Percentiles rank a stretch among this genome's conserved stretches.
Evolutionary conservation across 2,329 filamentous ascomycete genomes (phyloP).

Genomic region (Neopestalotiopsis rosae): DNA sequence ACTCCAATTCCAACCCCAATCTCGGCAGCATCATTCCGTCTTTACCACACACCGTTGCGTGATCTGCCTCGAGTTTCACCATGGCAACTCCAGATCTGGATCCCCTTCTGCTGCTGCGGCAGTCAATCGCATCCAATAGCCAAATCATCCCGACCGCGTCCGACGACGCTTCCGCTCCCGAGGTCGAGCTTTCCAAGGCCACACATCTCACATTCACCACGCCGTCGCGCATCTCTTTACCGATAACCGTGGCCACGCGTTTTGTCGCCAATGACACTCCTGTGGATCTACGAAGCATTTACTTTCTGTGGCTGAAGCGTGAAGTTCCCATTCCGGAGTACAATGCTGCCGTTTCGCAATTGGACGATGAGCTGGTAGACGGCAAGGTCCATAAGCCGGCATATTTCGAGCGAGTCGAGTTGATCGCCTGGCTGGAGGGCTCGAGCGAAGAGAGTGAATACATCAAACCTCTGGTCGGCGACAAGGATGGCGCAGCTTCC

Average conservation of each 20-base stretch:
- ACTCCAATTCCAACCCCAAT: not conserved
- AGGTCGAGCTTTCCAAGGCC: slow-evolving; percentile 74
- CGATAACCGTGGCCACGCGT: slow-evolving; percentile 78
- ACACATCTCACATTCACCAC: slow-evolving; percentile 77
- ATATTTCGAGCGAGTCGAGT: slow-evolving; percentile 88
- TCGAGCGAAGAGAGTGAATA: slow-evolving; percentile 91
- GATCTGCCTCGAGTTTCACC: slow-evolving; percentile 25
- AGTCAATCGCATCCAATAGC: slow-evolving; percentile 75
- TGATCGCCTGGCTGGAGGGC: slow-evolving; percentile 92
- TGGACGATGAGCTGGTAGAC: slow-evolving; percentile 78
- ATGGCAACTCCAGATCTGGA: slow-evolving; percentile 72
- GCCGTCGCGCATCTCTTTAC: slow-evolving; percentile 64
- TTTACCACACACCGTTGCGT: not conserved
- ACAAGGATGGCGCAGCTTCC: slow-evolving; percentile 55
- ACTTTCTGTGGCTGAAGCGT: slow-evolving; percentile 94
- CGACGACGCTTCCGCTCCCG: slow-evolving; percentile 64
- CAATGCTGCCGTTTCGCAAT: slow-evolving; percentile 78
- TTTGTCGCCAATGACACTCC: slow-evolving; percentile 80
- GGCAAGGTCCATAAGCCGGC: slow-evolving; percentile 82
- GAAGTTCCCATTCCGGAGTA: slow-evolving; percentile 91
- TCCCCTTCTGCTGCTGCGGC: slow-evolving; percentile 82
- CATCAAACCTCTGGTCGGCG: slow-evolving; percentile 81
- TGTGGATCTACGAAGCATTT: slow-evolving; percentile 91
- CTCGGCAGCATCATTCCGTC: not conserved
- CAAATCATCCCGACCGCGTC: slow-evolving; percentile 77